Evolutionary conservation across 345 rosid genomes (phyloP), one percentile per base, ranked within the genome.

Genomic region (Brassica nigra): DNA sequence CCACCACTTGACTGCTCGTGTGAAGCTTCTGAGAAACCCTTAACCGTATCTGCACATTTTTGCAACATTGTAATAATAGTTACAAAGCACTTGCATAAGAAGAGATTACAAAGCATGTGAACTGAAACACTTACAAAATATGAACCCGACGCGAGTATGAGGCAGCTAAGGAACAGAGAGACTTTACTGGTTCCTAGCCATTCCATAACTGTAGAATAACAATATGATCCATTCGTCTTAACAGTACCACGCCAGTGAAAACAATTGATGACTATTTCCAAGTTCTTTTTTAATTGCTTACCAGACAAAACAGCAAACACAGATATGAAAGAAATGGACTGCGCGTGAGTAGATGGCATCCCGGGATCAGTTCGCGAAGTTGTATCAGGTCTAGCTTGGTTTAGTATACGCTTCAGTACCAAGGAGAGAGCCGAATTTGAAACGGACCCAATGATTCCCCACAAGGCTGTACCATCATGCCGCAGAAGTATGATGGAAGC

Each of bases 261-360:
- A 16, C 3, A 16, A 31, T 0, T 2, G 58, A 36, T 55, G 72
- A 33, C 3, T 37, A 4, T 23, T 11, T 66, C 12, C 0, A 4
- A 62, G 6, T 2, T 14, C 6, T 14, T 7, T 4, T 14, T n/a
- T 6, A 20, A 54, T 34, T 64, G 23, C 54, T 85, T 88, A 93
- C 98, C 66, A 29, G 94, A 88, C 10, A 86, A 65, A 67, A 87
- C 75, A 68, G 81, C 64, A 73, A 85, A 90, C 1, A 83, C 73
- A 33, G 86, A 83, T 16, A 80, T 85, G 88, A 83, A 94, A 83
- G 89, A 90, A 78, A 94, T 85, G 80, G 90, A 86, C 54, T 90
- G 96, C 0, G 96, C 98, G 71, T 94, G 98, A 63, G 97, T 83
- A 66, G 98, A 94, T 58, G 97, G 98, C 98, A 94, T 94, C 69